Base-by-base conservation (phyloP, 2,329 filamentous ascomycete species). In the Beauveria caledonica region DNA sequence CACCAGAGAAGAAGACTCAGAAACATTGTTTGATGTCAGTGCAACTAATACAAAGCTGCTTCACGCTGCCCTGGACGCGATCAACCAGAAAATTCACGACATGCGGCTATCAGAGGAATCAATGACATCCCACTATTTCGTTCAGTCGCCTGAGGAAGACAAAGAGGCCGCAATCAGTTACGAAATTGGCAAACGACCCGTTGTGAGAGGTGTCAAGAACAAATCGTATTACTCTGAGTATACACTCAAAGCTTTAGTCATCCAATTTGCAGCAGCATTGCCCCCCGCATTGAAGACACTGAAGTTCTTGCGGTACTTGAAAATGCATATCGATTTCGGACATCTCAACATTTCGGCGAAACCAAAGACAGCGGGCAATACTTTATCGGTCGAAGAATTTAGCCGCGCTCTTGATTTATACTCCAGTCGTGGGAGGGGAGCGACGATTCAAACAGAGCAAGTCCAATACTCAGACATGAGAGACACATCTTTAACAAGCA, bases 281-380 rank as follows among this genome's bases (percentile, higher is more conserved):
- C 27, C 58, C 19, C 52, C 62, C 4, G 64, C 69, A 2, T 64
- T 64, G 10, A 66, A 70, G 15, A 60, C 65, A 0, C 45, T 74
- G 5, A 67, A 66, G 55, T 62, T 65, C 11, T 42, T 70, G 11
- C 64, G 62, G 36, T 59, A 64, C 1, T 61, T 75, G 36, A 66
- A 62, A 21, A 70, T 75, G 67, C 64, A 69, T 2, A 65, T 74
- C 55, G 67, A 65, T 50, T 74, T 74, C 63, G 73, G 72, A 1
- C 65, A 64, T 13, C 42, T 75, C 1, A 64, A 64, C 8, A 62
- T 73, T 29, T 62, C 60, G 3, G 60, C 63, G 23, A 69, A 67
- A 51, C 72, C 68, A 51, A 72, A 64, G 42, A 64, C 63, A 0
- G 54, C 64, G 0, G 62, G 51, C 23, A 65, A 68, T 25, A 60